Base-by-base conservation (phyloP, 202 grass and related monocot genomes). In the Carex arenaria region DNA sequence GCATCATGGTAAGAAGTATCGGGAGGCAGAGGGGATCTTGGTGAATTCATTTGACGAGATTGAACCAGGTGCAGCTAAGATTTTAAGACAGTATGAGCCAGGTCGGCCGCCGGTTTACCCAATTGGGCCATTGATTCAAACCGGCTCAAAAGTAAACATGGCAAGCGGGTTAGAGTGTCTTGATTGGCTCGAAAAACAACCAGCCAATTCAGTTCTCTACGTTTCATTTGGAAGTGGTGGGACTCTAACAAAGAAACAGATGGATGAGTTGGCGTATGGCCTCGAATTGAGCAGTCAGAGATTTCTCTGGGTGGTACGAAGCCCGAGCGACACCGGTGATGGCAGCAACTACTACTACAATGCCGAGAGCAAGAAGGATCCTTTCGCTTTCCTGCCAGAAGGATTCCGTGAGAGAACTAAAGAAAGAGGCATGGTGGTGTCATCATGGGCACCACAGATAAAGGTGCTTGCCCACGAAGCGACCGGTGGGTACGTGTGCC, bases 221-320 rank as follows among this genome's bases (percentile, higher is more conserved):
- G 65, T 93, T 0, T 97, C 91, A 2, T 94, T 97, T 17, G 94
- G 91, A 19, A 94, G 90, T 30, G 84, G 86, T 0, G 90, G 91
- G 7, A 84, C 83, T 13, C 85, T 94, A 0, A 83, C 80, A 0
- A 40, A 9, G 61, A 45, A 76, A 10, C 88, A 97, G 78, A 87
- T 88, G 0, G 43, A 67, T 31, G 91, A 97, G 80, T 47, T 97
- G 15, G 94, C 94, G 0, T 86, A 87, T 0, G 94, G 86, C 3
- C 55, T 97, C 56, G 94, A 94, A 89, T 76, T 78, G 4, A 82
- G 88, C 5, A 22, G 34, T 6, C 78, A 83, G 0, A 83, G 85
- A 0, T 97, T 97, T 85, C 14, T 97, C 0, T 97, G 91, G 94
- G 91, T 72, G 0, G 76, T 86, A 10, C 13, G 64, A 87, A 43